Evolutionary conservation across 1,284 basidiomycete genomes (phyloP).

Genomic region (Cutaneotrichosporon cyanovorans): DNA sequence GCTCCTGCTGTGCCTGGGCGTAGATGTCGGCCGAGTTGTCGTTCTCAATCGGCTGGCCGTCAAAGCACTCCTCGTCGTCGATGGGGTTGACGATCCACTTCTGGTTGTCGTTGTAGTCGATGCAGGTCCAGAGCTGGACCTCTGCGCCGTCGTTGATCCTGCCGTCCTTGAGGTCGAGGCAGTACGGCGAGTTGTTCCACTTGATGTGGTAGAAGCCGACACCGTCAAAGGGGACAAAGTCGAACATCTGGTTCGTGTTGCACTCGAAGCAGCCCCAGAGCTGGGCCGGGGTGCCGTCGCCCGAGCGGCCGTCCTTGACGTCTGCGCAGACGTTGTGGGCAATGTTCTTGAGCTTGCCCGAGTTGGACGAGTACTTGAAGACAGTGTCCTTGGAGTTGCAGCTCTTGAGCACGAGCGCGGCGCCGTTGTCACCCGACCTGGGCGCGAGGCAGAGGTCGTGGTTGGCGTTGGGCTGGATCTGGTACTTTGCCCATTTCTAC

Average conservation of each 20-base stretch:
- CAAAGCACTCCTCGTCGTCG: not conserved
- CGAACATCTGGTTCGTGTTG: constrained; percentile 35
- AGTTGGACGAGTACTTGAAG: constrained; percentile 22
- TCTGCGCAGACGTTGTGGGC: constrained; percentile 29
- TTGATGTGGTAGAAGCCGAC: constrained; percentile 17
- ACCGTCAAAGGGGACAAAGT: constrained; percentile 6
- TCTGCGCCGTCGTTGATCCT: constrained; percentile 24
- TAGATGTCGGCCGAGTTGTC: too few relatives aligned
- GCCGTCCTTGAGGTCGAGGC: constrained; percentile 36
- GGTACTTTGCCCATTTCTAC: constrained; percentile 3
- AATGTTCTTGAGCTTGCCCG: constrained; percentile 25
- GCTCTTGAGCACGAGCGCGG: constrained; percentile 23
- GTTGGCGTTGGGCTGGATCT: constrained; percentile 27
- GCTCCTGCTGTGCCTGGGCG: constrained; percentile 1
- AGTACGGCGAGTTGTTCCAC: constrained; percentile 26
- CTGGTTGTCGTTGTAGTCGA: constrained; percentile 34
- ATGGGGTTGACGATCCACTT: constrained; percentile 32
- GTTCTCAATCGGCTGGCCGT: not conserved
- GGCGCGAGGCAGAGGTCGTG: constrained; percentile 33
- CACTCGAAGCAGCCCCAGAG: constrained; percentile 31
- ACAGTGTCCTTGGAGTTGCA: constrained; percentile 21
- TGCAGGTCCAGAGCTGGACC: constrained; percentile 37
- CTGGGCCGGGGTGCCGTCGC: constrained; percentile 35
- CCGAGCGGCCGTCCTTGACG: constrained; percentile 25
- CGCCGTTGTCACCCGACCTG: constrained; percentile 21